Percentiles rank a stretch among this genome's conserved stretches.
Evolutionary conservation across 176 grass and related monocot species (phyloP).

Genomic region (Chloris gayana): DNA sequence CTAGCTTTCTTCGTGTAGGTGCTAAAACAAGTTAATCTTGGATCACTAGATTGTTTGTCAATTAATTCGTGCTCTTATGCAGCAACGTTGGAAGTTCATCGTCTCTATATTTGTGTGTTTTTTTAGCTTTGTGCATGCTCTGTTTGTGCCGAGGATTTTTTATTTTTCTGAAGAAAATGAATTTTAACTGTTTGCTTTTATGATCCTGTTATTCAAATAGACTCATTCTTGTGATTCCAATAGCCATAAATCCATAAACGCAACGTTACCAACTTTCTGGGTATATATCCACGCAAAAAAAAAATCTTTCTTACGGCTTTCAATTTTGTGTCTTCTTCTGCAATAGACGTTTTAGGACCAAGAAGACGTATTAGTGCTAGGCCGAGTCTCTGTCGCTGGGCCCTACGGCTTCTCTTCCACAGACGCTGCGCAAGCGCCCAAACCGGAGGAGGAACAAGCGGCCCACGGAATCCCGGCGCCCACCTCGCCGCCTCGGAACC

Average conservation of each 20-base stretch:
- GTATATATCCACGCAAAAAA: no score
- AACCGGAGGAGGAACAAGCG: slow-evolving; percentile 6
- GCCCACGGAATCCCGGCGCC: slow-evolving; percentile 30
- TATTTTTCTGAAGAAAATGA: no score
- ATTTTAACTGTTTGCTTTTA: not conserved
- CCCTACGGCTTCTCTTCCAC: not conserved
- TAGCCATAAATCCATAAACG: not conserved
- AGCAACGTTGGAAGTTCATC: not conserved
- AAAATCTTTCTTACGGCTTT: no score
- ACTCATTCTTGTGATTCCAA: not conserved
- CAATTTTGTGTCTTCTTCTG: no score
- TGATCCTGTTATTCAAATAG: not conserved
- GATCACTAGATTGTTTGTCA: not conserved
- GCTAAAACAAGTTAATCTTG: slow-evolving; percentile 10
- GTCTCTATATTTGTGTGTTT: not conserved
- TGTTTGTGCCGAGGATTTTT: no score
- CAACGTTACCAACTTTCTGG: no score
- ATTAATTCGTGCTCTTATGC: not conserved
- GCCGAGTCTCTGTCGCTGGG: not conserved
- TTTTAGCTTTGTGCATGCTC: not conserved
- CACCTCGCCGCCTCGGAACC: slow-evolving; percentile 35
- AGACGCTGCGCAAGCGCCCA: not conserved
- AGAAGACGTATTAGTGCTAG: not conserved
- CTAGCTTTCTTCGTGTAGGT: slow-evolving; percentile 16
- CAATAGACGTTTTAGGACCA: not conserved